phyloP scores from a whole-genome alignment of 202 grass and related monocot genomes.

The Schoenoplectus tabernaemontani region DNA sequence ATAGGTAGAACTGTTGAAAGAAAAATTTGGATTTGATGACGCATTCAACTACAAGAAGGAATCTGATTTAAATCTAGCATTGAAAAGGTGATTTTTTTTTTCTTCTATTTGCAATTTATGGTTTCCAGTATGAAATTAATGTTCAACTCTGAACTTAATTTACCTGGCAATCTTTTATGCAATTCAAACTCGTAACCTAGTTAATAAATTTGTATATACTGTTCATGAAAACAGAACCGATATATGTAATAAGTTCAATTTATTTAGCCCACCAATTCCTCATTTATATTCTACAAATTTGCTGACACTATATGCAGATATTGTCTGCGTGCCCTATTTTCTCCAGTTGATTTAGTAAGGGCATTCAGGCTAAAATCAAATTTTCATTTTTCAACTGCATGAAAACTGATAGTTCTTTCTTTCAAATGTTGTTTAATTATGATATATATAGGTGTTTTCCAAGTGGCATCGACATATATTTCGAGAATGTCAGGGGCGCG shows the following conservation, averaged over 20 bases:
- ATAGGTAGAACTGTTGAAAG: constrained; percentile 43
- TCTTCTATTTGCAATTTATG: neutral
- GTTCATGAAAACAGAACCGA: too few relatives aligned
- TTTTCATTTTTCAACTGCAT: neutral
- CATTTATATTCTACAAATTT: too few relatives aligned
- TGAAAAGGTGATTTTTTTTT: constrained; percentile 20
- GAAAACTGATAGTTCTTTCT: neutral
- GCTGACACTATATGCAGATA: too few relatives aligned
- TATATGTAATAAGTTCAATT: too few relatives aligned
- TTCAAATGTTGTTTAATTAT: neutral
- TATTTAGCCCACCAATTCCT: too few relatives aligned
- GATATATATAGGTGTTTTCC: constrained; percentile 35
- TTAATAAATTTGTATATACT: too few relatives aligned
- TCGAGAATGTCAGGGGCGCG: constrained; percentile 36
- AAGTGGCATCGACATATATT: constrained; percentile 50
- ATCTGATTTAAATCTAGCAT: neutral
- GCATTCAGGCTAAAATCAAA: too few relatives aligned
- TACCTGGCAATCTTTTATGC: too few relatives aligned
- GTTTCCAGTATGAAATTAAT: neutral
- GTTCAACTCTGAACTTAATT: too few relatives aligned
- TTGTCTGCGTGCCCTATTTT: too few relatives aligned
- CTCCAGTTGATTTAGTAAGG: too few relatives aligned
- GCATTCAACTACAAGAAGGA: constrained; percentile 62
- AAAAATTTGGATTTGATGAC: constrained; percentile 46
- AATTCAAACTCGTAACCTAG: too few relatives aligned